Conservation (phyloP, 208 protist species). For the Leishmania turanica region DNA sequence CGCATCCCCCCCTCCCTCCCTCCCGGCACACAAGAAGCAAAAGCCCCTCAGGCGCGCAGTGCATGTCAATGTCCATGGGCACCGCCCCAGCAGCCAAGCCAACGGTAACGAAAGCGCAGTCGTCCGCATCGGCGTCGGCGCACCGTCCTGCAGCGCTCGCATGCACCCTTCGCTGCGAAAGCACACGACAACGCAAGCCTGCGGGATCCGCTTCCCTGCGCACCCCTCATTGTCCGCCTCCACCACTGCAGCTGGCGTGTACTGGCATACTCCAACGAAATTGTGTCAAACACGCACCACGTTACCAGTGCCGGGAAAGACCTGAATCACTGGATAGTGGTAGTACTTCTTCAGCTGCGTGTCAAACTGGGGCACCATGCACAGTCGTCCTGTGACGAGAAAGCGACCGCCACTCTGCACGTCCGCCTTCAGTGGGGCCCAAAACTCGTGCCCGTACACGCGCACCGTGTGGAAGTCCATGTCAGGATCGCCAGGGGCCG, state of each 20-base stretch:
- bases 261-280: not conserved
- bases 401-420: constrained; percentile 50
- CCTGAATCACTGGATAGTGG: constrained; percentile 87
- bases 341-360: constrained; percentile 78
- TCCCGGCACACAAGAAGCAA: not conserved
- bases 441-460: constrained; percentile 64
- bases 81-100: not conserved
- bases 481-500: constrained; percentile 80
- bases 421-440: constrained; percentile 42
- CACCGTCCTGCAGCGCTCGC: not conserved
- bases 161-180: not conserved
- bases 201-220: not conserved
- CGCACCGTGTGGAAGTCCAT: constrained; percentile 89
- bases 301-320: constrained; percentile 59
- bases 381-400: constrained; percentile 72
- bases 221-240: not conserved
- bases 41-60: not conserved
- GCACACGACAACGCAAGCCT: not conserved
- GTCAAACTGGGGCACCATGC: constrained; percentile 90
- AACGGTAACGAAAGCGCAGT: not conserved
- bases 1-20: not conserved
- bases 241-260: not conserved
- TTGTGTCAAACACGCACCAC: constrained; percentile 18
- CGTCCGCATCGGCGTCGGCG: not conserved
- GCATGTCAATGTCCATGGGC: not conserved